phyloP scores from a whole-genome alignment of 495 filamentous ascomycete genomes.

The Tuber indicum region DNA sequence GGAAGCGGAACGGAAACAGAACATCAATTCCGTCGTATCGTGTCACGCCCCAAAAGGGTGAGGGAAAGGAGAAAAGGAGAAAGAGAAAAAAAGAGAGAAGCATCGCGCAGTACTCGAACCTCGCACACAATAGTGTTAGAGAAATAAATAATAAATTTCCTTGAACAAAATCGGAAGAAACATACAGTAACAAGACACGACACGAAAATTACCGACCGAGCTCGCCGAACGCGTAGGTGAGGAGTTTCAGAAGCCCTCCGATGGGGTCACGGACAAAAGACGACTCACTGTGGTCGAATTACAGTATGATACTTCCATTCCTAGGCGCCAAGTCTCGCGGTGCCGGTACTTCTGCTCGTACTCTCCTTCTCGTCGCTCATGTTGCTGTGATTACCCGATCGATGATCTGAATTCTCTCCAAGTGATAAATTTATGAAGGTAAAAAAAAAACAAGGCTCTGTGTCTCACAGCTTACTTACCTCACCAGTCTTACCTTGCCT shows the following conservation, averaged over 20 bases:
- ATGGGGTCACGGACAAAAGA: not conserved
- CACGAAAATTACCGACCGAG: not conserved
- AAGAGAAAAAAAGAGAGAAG: not conserved
- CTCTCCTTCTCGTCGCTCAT: not conserved
- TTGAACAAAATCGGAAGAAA: not conserved
- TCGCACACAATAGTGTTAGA: not conserved
- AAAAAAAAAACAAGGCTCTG: not conserved
- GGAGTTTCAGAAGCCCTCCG: not conserved
- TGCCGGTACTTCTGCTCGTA: not conserved
- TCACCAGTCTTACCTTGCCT: not conserved
- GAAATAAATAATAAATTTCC: not conserved
- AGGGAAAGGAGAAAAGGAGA: not conserved
- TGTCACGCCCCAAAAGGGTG: not conserved
- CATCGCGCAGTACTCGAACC: not conserved
- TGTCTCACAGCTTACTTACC: not conserved
- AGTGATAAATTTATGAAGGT: not conserved
- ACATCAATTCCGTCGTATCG: not conserved
- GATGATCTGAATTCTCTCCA: not conserved
- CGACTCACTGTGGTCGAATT: not conserved
- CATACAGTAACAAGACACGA: not conserved
- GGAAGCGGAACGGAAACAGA: not conserved
- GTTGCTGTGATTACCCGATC: not conserved
- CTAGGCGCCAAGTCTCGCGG: not conserved
- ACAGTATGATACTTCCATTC: not conserved
- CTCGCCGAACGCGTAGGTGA: not conserved